Base-by-base conservation (phyloP, 2,329 filamentous ascomycete species). In the Coniosporium tulheliwenetii region DNA sequence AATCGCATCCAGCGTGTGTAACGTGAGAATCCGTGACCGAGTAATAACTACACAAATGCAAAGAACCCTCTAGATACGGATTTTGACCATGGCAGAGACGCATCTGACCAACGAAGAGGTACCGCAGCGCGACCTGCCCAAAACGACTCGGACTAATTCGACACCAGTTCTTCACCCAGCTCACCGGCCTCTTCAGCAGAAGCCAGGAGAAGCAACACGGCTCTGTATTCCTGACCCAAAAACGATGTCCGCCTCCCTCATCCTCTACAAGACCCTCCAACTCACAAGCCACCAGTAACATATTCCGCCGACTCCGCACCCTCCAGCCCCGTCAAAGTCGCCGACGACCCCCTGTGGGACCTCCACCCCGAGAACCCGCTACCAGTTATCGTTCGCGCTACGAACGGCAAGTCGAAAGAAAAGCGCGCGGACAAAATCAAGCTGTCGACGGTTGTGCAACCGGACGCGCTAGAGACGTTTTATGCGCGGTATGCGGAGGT, bases 401-500 rank as follows among this genome's bases (percentile, higher is more conserved):
- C 82, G 30, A 85, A 96, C 59, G 85, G 84, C 52, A 83, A 57
- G 42, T 62, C 59, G n/a, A 55, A 57, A 45, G 54, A 70, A 45
- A 68, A 71, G 46, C 69, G 70, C 41, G 59, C 66, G 34, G 79
- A 80, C 48, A 78, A 76, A 52, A 62, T 83, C 49, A 93, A 87
- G 60, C 57, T 95, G 19, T 85, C 84, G 2, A 96, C 91, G 0
- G 61, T 94, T 0, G 86, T 96, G 1, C 71, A 81, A 41, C 75
- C 81, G 1, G 75, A 79, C 43, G 75, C 81, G 5, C 59, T 96
- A 9, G 86, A 93, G 41, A 66, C 60, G 0, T 98, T 98, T 56
- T 98, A 86, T 59, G 65, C 68, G 29, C 71, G 75, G 39, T 98
- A 96, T 64, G 87, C 86, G 15, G 91, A 96, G 50, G 71, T 86